Percentiles rank a stretch among this genome's conserved stretches.
phyloP scores from a whole-genome alignment of 495 filamentous ascomycete species.

The Podospora pseudoanserina region DNA sequence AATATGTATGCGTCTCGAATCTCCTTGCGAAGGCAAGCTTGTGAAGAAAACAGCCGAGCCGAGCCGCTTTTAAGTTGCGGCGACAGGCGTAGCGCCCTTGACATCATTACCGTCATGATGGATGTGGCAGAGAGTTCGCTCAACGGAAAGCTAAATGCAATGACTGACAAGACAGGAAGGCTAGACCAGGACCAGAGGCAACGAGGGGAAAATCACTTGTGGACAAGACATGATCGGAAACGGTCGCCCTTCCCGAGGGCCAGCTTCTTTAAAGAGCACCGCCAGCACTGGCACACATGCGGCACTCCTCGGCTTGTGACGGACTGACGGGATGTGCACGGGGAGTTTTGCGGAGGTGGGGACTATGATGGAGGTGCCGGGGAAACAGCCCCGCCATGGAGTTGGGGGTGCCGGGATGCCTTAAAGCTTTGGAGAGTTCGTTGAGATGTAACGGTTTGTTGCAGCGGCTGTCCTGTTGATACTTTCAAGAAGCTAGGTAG shows the following conservation, averaged over 20 bases:
- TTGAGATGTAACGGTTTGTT: neutral
- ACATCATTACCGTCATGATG: conserved; percentile 12
- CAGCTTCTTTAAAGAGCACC: conserved; percentile 17
- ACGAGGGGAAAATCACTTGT: neutral
- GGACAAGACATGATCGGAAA: neutral
- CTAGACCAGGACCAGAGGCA: neutral
- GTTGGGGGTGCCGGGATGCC: conserved; percentile 13
- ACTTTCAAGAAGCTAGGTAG: neutral
- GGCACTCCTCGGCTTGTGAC: conserved; percentile 39
- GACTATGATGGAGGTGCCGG: conserved; percentile 5
- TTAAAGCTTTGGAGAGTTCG: conserved; percentile 11
- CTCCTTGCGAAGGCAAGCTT: conserved; percentile 57
- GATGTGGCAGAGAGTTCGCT: neutral
- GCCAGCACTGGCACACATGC: conserved; percentile 14
- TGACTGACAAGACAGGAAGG: conserved; percentile 1
- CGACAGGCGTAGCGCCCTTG: conserved; percentile 21
- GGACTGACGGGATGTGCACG: conserved; percentile 18
- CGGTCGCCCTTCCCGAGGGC: conserved; percentile 15
- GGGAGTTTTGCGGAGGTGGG: conserved; percentile 18
- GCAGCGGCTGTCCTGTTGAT: neutral
- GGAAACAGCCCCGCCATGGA: conserved; percentile 10
- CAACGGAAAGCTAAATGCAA: neutral
- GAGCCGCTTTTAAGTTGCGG: conserved; percentile 29
- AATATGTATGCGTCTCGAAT: conserved; percentile 89
- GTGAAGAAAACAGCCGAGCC: conserved; percentile 63